Evolutionary conservation across 768 basidiomycete species (phyloP).

Genomic region (Sporobolomyces roseus): DNA sequence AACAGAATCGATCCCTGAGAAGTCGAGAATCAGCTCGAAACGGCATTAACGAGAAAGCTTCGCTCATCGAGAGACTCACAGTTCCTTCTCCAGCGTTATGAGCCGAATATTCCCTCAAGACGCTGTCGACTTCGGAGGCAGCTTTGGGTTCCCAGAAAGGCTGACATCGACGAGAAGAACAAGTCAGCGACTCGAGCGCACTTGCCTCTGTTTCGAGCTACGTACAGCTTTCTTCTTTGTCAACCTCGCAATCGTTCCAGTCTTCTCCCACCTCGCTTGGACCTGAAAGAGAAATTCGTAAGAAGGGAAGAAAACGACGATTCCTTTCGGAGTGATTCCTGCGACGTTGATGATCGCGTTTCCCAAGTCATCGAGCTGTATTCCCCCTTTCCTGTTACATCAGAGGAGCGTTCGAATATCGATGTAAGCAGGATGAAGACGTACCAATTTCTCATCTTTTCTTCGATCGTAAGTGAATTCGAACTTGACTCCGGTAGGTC

Average conservation of each 20-base stretch:
- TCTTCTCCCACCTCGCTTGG: constrained; percentile 63
- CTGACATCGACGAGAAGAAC: constrained; percentile 51
- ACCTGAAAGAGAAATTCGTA: constrained; percentile 73
- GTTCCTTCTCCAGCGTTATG: constrained; percentile 56
- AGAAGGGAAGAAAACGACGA: constrained; percentile 92
- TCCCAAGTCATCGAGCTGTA: constrained; percentile 78
- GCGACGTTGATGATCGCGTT: constrained; percentile 75
- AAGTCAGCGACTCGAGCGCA: too few relatives aligned
- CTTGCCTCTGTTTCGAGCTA: not conserved
- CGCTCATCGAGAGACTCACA: constrained; percentile 9
- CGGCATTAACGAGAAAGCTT: too few relatives aligned
- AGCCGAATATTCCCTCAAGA: constrained; percentile 59
- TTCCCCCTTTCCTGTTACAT: too few relatives aligned
- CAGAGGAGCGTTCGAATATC: not conserved
- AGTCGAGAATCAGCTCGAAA: too few relatives aligned
- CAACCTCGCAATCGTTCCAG: constrained; percentile 62
- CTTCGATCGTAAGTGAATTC: constrained; percentile 78
- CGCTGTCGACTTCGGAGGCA: constrained; percentile 64
- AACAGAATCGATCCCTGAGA: constrained; percentile 59
- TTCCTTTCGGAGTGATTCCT: constrained; percentile 72
- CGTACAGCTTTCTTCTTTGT: constrained; percentile 68
- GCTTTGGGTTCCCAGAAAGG: constrained; percentile 85
- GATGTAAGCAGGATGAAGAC: not conserved
- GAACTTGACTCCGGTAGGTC: constrained; percentile 48
- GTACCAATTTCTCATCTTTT: constrained; percentile 47